Evolutionary conservation across 441 rosid genomes (phyloP).

Genomic region (Adansonia rubrostipa): DNA sequence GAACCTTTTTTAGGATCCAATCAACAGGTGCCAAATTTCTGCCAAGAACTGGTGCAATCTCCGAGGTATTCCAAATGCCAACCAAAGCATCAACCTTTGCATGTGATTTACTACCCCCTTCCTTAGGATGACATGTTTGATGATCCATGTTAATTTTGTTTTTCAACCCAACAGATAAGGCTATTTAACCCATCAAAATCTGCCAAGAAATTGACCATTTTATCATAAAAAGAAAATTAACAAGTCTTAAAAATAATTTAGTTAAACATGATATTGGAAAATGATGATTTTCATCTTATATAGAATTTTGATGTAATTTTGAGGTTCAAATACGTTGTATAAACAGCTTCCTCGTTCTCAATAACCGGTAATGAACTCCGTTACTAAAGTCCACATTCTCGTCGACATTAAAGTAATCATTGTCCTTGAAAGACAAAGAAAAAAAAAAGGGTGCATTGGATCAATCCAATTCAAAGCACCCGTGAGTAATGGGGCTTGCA

Average conservation of each 20-base stretch:
- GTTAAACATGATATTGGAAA: background rate
- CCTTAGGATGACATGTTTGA: background rate
- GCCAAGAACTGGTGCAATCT: background rate
- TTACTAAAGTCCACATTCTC: background rate
- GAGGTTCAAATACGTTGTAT: too few species aligned
- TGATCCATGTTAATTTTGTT: background rate
- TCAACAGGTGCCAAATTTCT: background rate
- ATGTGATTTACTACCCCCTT: conserved; percentile 9
- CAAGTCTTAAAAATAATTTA: too few species aligned
- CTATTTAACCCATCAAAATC: background rate
- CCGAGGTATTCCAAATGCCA: background rate
- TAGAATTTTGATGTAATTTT: background rate
- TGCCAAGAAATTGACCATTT: background rate
- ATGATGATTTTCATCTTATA: background rate
- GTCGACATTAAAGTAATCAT: conserved; percentile 4
- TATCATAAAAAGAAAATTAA: too few species aligned
- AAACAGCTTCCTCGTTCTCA: background rate
- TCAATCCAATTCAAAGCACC: conserved; percentile 14
- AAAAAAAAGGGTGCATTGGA: background rate
- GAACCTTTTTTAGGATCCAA: background rate
- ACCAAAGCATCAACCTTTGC: background rate
- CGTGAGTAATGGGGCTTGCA: conserved; percentile 17
- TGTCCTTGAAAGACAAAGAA: background rate
- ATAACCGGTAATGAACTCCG: background rate
- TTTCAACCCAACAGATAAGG: background rate